Percentiles rank a stretch among this genome's conserved stretches.
Conservation (phyloP, 1,284 basidiomycete species). For the Microbotryomycetes sp. region DNA sequence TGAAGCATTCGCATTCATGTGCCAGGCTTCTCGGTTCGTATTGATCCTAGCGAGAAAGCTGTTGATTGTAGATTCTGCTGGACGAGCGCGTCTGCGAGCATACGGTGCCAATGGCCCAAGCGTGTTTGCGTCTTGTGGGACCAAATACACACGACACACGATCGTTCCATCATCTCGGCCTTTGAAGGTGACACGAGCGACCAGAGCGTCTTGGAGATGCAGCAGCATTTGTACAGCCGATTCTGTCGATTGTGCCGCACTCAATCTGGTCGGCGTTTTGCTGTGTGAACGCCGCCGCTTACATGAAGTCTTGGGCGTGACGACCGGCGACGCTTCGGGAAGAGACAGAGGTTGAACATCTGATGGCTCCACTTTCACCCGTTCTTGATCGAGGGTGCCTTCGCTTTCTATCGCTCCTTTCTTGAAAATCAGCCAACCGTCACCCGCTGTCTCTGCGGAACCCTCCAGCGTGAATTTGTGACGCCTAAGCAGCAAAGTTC, state of each 20-base stretch:
- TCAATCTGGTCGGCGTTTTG: no score
- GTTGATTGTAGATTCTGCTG: background rate
- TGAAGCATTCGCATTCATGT: background rate
- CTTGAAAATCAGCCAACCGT: conserved; percentile 5
- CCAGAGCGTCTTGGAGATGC: background rate
- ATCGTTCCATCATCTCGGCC: background rate
- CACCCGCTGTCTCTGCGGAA: background rate
- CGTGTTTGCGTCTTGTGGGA: conserved; percentile 16
- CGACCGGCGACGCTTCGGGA: no score
- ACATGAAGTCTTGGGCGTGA: no score
- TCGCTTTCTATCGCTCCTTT: background rate
- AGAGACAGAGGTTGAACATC: no score
- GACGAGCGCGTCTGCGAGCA: background rate
- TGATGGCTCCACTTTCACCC: no score
- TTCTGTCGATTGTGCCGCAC: background rate
- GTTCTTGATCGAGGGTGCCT: no score
- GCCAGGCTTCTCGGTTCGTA: background rate
- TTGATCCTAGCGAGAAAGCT: conserved; percentile 2
- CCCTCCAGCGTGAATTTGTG: background rate
- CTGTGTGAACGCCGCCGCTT: no score
- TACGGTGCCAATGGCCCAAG: background rate
- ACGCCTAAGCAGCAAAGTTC: conserved; percentile 2
- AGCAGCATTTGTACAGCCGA: conserved; percentile 5
- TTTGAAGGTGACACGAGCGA: conserved; percentile 1
- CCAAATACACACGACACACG: conserved; percentile 20